These are phyloP conservation scores for Magnaporthiopsis incrustans DNA, from an alignment of 2,329 filamentous ascomycete species.

Conservation along the genomic window DNA sequence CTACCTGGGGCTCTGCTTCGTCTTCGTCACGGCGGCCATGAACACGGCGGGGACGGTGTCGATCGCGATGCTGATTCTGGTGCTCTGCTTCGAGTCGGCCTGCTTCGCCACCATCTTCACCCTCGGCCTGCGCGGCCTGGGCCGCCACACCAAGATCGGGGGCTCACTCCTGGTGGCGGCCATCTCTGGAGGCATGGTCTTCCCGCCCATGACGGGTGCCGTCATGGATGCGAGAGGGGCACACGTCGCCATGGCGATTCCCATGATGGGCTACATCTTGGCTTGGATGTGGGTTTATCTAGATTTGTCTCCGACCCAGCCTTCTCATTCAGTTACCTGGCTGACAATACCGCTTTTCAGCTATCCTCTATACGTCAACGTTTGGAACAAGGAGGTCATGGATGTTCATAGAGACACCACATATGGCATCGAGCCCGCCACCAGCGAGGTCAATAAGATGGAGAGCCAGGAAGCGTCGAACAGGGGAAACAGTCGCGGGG, in stretches of 20 bases:
- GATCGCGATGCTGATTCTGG: slow-evolving; percentile 46
- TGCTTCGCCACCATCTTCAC: slow-evolving; percentile 54
- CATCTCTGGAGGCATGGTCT: slow-evolving; percentile 46
- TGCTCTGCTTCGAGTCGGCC: slow-evolving; percentile 49
- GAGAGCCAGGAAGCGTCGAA: slow-evolving; percentile 15
- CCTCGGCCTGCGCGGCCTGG: slow-evolving; percentile 47
- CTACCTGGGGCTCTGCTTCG: slow-evolving; percentile 43
- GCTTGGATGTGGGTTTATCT: slow-evolving; percentile 18
- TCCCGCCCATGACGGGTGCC: slow-evolving; percentile 44
- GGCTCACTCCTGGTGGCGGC: slow-evolving; percentile 45
- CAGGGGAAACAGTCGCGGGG: not conserved
- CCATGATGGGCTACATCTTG: slow-evolving; percentile 23
- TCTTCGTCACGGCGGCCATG: slow-evolving; percentile 47
- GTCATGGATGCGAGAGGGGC: slow-evolving; percentile 18
- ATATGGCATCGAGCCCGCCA: slow-evolving; percentile 16
- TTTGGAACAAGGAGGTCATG: slow-evolving; percentile 22
- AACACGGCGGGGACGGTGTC: slow-evolving; percentile 41
- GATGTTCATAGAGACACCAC: slow-evolving; percentile 21
- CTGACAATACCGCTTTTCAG: slow-evolving; percentile 7
- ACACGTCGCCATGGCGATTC: slow-evolving; percentile 20
- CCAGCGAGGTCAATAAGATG: slow-evolving; percentile 19
- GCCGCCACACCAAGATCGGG: slow-evolving; percentile 46
- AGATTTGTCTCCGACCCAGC: not conserved
- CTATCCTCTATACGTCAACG: slow-evolving; percentile 23
- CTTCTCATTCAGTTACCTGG: not conserved